Conservation (phyloP, 192 early-diverging fungal genomes). For the Umbelopsis sp. region DNA sequence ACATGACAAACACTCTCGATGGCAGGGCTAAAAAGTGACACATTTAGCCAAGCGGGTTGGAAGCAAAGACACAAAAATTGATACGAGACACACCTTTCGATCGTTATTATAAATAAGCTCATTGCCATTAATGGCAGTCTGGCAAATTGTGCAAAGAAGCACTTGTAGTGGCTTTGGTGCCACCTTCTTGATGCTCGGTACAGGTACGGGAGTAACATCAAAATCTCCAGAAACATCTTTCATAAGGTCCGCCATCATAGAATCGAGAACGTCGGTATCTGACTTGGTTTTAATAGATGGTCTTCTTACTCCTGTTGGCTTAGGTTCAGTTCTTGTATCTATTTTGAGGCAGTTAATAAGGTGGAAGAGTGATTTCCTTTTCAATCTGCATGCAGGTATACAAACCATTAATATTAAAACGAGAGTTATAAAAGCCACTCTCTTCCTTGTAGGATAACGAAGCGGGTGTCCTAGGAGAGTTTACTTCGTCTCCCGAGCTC, state of each 20-base stretch:
- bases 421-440: background rate
- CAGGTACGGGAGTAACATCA: background rate
- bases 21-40: slow-evolving; percentile 36
- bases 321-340: background rate
- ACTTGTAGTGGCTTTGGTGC: slow-evolving; percentile 17
- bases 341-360: background rate
- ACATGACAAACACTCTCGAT: slow-evolving; percentile 58
- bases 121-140: slow-evolving; percentile 13
- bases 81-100: slow-evolving; percentile 35
- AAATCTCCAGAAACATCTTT: slow-evolving; percentile 31
- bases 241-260: slow-evolving; percentile 48
- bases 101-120: slow-evolving; percentile 9
- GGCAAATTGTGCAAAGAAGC: slow-evolving; percentile 12
- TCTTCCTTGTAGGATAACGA: background rate
- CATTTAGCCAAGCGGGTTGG: background rate
- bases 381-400: slow-evolving; percentile 1
- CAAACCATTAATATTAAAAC: slow-evolving; percentile 5
- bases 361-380: slow-evolving; percentile 11
- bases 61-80: background rate
- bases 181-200: background rate
- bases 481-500: slow-evolving; percentile 14
- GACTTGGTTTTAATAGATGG: slow-evolving; percentile 2
- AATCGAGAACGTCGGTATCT: slow-evolving; percentile 32
- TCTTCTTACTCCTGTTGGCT: background rate
- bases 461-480: slow-evolving; percentile 6